Base-by-base conservation (phyloP, 2,329 filamentous ascomycete species). In the Fusarium austroafricanum region DNA sequence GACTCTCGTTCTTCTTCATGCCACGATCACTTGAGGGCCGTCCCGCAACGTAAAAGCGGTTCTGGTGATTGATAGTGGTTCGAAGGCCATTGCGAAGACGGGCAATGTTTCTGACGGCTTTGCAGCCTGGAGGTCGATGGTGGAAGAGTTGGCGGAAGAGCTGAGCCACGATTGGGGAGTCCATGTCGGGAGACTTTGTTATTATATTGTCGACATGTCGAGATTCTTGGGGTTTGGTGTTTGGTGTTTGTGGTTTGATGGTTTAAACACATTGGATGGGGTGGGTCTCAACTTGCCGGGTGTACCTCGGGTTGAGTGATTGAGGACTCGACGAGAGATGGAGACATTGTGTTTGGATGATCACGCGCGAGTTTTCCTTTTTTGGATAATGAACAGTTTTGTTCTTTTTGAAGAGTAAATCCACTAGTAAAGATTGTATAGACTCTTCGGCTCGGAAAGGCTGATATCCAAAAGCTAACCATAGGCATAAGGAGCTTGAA, bases 111-210 rank as follows among this genome's bases (percentile, higher is more conserved):
- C 73, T 73, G 26, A 69, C 68, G 26, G 72, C 72, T 55, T 75
- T 78, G 15, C 79, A 80, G 35, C 77, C 78, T 17, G 73, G 72
- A 3, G 78, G 75, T 9, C 78, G 75, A 75, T 94, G 92, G 43
- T 89, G 88, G 74, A 97, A 96, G 40, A 98, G 87, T 82, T 93
- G 92, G 74, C 92, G 89, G 75, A 97, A 95, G 76, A 97, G 86
- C 76, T 90, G 91, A 47, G 88, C 88, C 70, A 94, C 85, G 65
- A 92, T 83, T 61, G 91, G 90, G 18, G 92, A 94, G 81, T 97
- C 94, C 94, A 97, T 97, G 71, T 70, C 70, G 42, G 42, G 15
- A 18, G 43, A 51, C 39, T 47, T 15, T 18, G 40, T 40, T 46
- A 51, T 31, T 51, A 39, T 60, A 53, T 62, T 35, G 47, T 53